phyloP scores from a whole-genome alignment of 176 grass and related monocot genomes.

The Cymbopogon citratus region DNA sequence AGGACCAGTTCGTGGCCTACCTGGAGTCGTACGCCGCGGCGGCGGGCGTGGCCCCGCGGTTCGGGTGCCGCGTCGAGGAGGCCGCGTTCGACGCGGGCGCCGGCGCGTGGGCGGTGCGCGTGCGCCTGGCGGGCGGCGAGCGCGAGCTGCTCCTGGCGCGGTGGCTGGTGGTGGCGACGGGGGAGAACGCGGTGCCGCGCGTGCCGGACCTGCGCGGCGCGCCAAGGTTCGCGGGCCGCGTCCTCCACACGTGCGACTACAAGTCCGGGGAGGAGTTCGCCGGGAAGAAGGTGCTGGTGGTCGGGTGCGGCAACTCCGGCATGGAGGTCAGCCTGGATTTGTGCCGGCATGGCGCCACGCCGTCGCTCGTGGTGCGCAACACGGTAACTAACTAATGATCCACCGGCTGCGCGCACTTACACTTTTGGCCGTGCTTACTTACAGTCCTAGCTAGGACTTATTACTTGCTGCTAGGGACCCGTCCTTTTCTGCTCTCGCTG shows the following conservation, averaged over 20 bases:
- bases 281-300: slow-evolving; percentile 70
- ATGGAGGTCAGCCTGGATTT: slow-evolving; percentile 99
- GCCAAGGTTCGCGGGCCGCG: slow-evolving; percentile 36
- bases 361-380: slow-evolving; percentile 80
- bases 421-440: neutral
- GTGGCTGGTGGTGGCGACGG: slow-evolving; percentile 90
- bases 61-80: slow-evolving; percentile 51
- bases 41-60: slow-evolving; percentile 53
- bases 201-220: slow-evolving; percentile 40
- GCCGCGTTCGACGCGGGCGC: slow-evolving; percentile 46
- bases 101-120: slow-evolving; percentile 54
- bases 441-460: neutral
- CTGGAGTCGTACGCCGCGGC: slow-evolving; percentile 61
- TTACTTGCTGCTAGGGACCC: neutral
- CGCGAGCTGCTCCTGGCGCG: slow-evolving; percentile 48
- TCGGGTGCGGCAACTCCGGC: slow-evolving; percentile 95
- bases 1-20: slow-evolving; percentile 86
- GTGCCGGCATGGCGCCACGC: slow-evolving; percentile 59
- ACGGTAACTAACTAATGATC: slow-evolving; percentile 41
- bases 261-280: slow-evolving; percentile 68
- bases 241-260: slow-evolving; percentile 79
- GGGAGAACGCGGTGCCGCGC: slow-evolving; percentile 85
- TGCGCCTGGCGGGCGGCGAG: slow-evolving; percentile 19
- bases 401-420: too few relatives aligned
- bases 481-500: neutral